Percentiles rank a stretch among this genome's conserved stretches.
Conservation (phyloP, 1,284 basidiomycete genomes). For the Moesziomyces antarcticus region DNA sequence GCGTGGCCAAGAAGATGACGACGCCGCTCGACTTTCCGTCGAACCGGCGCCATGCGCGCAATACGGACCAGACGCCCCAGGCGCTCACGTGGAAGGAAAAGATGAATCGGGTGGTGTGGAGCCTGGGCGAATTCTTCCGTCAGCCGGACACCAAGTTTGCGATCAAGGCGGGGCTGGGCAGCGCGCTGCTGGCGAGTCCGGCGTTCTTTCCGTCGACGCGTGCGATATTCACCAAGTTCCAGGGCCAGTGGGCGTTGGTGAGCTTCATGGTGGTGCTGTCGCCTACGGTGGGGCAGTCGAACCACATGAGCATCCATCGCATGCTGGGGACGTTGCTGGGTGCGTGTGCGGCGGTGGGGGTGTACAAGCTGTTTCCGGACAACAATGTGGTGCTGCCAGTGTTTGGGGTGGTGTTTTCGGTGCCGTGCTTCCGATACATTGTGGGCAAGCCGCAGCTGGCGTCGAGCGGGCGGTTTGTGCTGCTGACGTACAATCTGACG, state of each 20-base stretch:
- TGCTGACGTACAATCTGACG: conserved; percentile 81
- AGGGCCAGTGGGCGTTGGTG: conserved; percentile 94
- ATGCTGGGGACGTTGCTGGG: conserved; percentile 71
- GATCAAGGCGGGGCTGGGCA: conserved; percentile 79
- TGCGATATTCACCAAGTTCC: conserved; percentile 80
- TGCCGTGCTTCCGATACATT: conserved; percentile 94
- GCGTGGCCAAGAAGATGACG: conserved; percentile 70
- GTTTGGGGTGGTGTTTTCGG: conserved; percentile 88
- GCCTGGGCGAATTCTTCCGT: conserved; percentile 76
- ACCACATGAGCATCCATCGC: conserved; percentile 62
- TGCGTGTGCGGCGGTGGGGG: conserved; percentile 78
- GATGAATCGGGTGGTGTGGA: conserved; percentile 75
- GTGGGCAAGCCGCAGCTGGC: conserved; percentile 72
- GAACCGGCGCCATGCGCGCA: conserved; percentile 80
- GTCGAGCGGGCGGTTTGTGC: conserved; percentile 60
- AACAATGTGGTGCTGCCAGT: conserved; percentile 80
- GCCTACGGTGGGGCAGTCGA: conserved; percentile 63
- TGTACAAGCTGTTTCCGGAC: conserved; percentile 78
- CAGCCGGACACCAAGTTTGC: conserved; percentile 86
- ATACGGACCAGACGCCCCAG: conserved; percentile 83
- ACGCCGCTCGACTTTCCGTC: conserved; percentile 78
- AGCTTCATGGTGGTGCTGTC: conserved; percentile 74
- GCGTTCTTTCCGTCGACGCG: conserved; percentile 84
- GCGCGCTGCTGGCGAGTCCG: conserved; percentile 82
- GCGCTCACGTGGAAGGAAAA: conserved; percentile 49